phyloP scores from a whole-genome alignment of 1,284 basidiomycete genomes.

The Athelia psychrophila region DNA sequence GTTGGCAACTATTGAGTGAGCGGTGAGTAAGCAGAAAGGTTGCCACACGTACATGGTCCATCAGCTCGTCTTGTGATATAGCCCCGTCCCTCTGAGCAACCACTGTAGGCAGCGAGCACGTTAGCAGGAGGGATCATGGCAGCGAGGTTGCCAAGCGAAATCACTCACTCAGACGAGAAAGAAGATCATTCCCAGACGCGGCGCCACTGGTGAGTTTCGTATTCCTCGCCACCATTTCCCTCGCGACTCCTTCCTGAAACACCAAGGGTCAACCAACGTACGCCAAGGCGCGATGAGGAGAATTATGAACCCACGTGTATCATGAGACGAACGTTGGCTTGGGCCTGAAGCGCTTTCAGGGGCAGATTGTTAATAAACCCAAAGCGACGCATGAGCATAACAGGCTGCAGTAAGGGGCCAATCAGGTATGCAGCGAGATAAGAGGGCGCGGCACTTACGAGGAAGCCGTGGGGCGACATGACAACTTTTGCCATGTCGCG shows the following conservation, averaged over 20 bases:
- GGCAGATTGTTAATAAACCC: conserved; percentile 22
- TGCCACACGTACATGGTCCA: too few species aligned
- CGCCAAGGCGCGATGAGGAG: too few species aligned
- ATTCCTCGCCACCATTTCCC: conserved; percentile 2
- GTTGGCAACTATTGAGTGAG: too few species aligned
- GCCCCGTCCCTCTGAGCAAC: too few species aligned
- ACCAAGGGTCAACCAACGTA: too few species aligned
- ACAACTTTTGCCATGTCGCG: conserved; percentile 11
- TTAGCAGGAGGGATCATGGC: too few species aligned
- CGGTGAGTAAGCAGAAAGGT: too few species aligned
- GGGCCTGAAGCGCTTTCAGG: conserved; percentile 17
- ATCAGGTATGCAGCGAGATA: background rate
- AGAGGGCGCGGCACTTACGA: conserved; percentile 7
- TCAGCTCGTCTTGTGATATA: too few species aligned
- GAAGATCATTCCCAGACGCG: conserved; percentile 6
- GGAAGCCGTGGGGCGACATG: conserved; percentile 9
- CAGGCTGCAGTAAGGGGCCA: conserved; percentile 7
- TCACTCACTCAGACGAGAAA: conserved; percentile 8
- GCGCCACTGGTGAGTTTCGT: background rate
- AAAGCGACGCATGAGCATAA: conserved; percentile 22
- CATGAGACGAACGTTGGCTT: conserved; percentile 19
- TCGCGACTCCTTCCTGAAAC: background rate
- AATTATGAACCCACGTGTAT: conserved; percentile 15
- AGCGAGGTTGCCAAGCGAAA: too few species aligned
- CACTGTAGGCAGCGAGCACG: too few species aligned